A percentile compares a stretch with the other conserved stretches of the same genome.
These are phyloP conservation scores for Tieghemostelium lacteum DNA, from an alignment of 78 protist species.

Conservation along the genomic window DNA sequence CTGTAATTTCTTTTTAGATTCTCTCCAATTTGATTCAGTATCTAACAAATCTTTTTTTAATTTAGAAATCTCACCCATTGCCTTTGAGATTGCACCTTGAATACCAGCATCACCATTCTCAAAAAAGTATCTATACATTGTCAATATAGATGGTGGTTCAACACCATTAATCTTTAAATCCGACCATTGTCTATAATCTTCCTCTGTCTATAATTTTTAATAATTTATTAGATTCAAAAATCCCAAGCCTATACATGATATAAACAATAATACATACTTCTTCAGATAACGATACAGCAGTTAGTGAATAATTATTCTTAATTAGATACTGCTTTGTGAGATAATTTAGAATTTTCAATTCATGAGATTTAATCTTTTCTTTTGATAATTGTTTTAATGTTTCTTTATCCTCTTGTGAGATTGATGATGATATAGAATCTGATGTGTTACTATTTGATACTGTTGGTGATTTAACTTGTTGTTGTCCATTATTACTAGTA, in stretches of 20 bases:
- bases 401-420: conserved; percentile 23
- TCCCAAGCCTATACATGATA: not conserved
- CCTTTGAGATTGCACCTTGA: conserved; percentile 53
- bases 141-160: conserved; percentile 63
- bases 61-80: conserved; percentile 70
- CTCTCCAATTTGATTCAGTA: conserved; percentile 40
- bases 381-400: conserved; percentile 26
- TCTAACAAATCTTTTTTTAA: conserved; percentile 56
- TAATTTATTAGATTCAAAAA: not conserved
- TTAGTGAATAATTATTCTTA: conserved; percentile 30
- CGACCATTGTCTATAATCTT: conserved; percentile 28
- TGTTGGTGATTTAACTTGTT: not conserved
- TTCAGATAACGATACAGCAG: conserved; percentile 62
- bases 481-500: not conserved
- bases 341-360: conserved; percentile 33
- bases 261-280: conserved; percentile 13
- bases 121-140: conserved; percentile 66
- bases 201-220: conserved; percentile 25
- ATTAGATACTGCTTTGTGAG: conserved; percentile 28
- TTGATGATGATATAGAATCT: not conserved
- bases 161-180: conserved; percentile 13
- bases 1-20: conserved; percentile 25
- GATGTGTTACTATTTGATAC: not conserved
- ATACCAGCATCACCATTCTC: conserved; percentile 74
- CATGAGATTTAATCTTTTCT: conserved; percentile 59